Evolutionary conservation across 306 rosid genomes (phyloP), one percentile per base, ranked within the genome.

Genomic region (Lupinus albus): DNA sequence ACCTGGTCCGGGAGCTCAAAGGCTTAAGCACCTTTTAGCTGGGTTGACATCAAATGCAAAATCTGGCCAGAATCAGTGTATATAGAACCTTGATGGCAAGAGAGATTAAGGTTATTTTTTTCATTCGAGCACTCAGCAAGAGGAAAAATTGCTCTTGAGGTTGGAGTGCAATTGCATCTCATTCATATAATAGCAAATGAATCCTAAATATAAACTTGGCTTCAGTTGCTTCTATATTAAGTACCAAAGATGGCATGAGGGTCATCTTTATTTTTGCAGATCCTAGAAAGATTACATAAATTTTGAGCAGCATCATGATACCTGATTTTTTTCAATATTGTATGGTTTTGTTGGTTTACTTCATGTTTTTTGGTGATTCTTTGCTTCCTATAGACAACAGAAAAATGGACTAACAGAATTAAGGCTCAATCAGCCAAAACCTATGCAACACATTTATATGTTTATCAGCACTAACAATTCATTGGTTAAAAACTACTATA

Each of bases 1-100:
- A 79, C 93, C 98, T 21, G 85, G 98, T 51, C 86, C 82, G 0
- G 96, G 91, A 4, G 66, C 92, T 8, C 72, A 75, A 13, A 78
- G 93, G 84, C 91, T 89, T 79, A 77, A 48, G 11, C 61, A 71
- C 64, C 95, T 89, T 17, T 56, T 89, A 8, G 51, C 61, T 11
- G 71, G 45, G 72, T 57, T 82, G 55, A 56, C 67, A 17, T 44
- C 45, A 71, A 48, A 74, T 2, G 87, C 93, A 18, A 81, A 68
- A 72, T 72, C 78, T 11, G 89, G 91, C 48, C 36, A 41, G 70
- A 61, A 78, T 76, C 96, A 79, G 71, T 92, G 98, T 89, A 78
- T 6, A 85, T 92, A 87, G 87, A 12, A 76, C 76, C 51, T 72
- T 30, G 4, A 45, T 67, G 73, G 71, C 52, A 76, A 75, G 25